Evolutionary conservation across 139 green algal species (phyloP).

Genomic region (Coelastrella sp.): DNA sequence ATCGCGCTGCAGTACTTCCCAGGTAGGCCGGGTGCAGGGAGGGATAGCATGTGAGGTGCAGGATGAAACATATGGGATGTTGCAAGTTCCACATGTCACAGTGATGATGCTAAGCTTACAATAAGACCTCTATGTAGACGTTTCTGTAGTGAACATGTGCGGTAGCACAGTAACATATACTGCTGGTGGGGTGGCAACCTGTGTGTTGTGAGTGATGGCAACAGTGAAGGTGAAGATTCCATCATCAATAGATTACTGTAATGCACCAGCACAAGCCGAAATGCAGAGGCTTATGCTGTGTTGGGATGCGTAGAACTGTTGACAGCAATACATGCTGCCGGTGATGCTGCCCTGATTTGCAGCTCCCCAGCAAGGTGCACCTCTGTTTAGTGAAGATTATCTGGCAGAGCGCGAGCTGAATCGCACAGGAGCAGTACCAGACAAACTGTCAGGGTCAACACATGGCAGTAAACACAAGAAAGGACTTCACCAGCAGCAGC

Average conservation of each 20-base stretch:
- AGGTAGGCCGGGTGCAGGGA: background rate
- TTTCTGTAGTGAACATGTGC: no score
- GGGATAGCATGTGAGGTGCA: background rate
- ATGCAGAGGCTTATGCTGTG: no score
- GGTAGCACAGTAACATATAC: no score
- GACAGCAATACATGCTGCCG: background rate
- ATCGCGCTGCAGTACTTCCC: slow-evolving; percentile 21
- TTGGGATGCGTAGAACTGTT: no score
- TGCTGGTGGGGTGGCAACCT: no score
- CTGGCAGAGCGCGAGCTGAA: slow-evolving; percentile 34
- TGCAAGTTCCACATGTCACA: no score
- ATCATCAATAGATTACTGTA: no score
- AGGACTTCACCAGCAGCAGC: background rate
- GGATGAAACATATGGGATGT: background rate
- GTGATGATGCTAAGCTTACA: no score
- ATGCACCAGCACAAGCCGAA: no score
- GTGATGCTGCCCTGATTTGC: background rate
- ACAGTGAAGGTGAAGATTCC: no score
- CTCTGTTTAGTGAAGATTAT: slow-evolving; percentile 24
- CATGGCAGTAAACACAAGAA: background rate
- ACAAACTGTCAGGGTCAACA: background rate
- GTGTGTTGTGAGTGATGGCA: no score
- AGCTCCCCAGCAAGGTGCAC: slow-evolving; percentile 17
- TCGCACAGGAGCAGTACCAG: slow-evolving; percentile 10
- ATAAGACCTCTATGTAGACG: no score